Base-by-base conservation (phyloP, 1,284 basidiomycete genomes). In the Amylostereum areolatum region DNA sequence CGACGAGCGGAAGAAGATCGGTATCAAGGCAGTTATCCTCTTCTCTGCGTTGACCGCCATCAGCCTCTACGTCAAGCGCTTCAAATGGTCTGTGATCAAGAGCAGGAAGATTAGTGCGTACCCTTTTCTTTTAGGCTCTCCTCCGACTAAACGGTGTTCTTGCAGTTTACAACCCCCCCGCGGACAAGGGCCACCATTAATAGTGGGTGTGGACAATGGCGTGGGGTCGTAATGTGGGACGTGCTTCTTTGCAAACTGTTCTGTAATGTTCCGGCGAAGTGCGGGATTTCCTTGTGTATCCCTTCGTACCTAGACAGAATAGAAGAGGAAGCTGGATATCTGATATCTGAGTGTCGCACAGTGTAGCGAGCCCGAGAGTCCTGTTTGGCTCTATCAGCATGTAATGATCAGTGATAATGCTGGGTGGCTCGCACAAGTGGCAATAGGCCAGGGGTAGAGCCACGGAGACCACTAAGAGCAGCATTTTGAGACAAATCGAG, bases 1-100 rank as follows among this genome's bases (percentile, higher is more conserved):
- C 66, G 97, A 99, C 67, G 86, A 95, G 66, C 82, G 97, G 65
- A 99, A 99, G 81, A 92, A 93, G 79, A 86, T 87, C 65, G 95
- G 96, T 59, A 74, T 98, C 67, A 90, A 95, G 75, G 92, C 92
- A 24, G 81, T 94, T 61, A 93, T 97, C 63, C 75, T 97, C 61
- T 86, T 97, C 70, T 90, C 92, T 29, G 70, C 84, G 5, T 73
- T 97, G 63, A 88, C 84, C 48, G 81, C 83, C n/a, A 62, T 96
- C 64, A 85, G 83, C 57, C 65, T 98, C 58, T 93, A 92, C 66
- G 78, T 93, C 65, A 98, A 98, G 76, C 83, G 92, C 64, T 93
- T 92, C 83, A 97, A 97, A 74, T 98, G 93, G 93, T 74, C 79
- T 5, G 72, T 77, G 43, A 83, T 98, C 72, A 98, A 97, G 83